Base-by-base conservation (phyloP, 2,329 filamentous ascomycete species). In the Venturia pyrina region DNA sequence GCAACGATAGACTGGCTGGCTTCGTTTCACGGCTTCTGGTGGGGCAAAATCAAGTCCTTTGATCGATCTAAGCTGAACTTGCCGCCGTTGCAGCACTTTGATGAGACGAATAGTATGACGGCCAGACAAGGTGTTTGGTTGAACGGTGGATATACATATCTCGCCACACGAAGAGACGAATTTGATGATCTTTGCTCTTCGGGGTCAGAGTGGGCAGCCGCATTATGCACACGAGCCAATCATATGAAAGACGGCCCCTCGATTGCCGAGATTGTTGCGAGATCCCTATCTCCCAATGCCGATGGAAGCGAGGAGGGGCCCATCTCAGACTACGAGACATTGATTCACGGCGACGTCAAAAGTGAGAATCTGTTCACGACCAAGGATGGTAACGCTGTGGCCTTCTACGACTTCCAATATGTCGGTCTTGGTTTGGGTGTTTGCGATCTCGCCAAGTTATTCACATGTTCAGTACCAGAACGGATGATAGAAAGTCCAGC, bases 341-440 rank as follows among this genome's bases (percentile, higher is more conserved):
- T 85, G 19, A 83, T 89, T 8, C 87, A 89, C 70, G 87, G 87
- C 8, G 87, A 89, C 66, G 86, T 89, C 63, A 89, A 89, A 72
- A 87, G 84, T 0, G 86, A 89, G 69, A 89, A 89, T 67, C 78
- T 89, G 7, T 88, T 88, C 70, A 84, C 83, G 0, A 85, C 77
- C 0, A 66, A 70, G 0, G 69, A 72, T 0, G 85, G 83, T 0
- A 74, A 81, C 1, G 67, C 76, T 3, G 85, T 86, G 1, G 86
- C 84, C 0, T 87, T 89, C 68, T 89, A 86, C 70, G 87, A 89
- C 71, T 89, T 89, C 66, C 87, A 89, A 69, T 89, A 89, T 69
- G 81, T 83, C 0, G 87, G 87, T 0, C 73, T 88, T 0, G 87
- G 87, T 0, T 72, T 89, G 0, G 87, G 87, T 0, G 86, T 85